Base-by-base conservation (phyloP, 805 yeast species). In the Cyberlindnera petersonii region DNA sequence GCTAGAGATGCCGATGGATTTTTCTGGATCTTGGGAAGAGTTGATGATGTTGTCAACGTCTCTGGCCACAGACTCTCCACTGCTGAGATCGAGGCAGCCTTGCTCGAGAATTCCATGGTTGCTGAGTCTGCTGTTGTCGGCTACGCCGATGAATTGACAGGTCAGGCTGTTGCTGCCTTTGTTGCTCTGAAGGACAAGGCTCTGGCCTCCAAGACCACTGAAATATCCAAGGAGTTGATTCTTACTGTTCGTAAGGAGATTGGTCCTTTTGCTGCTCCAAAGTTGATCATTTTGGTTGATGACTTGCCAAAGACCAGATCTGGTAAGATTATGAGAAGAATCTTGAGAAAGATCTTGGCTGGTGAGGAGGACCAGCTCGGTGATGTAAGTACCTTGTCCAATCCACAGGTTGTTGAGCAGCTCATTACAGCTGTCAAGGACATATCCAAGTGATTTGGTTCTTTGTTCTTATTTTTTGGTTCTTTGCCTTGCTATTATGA, bases 231-330 rank as follows among this genome's bases (percentile, higher is more conserved):
- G 55, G 87, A 85, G 61, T 77, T 94, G 48, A 75, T 88, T 42
- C 68, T 88, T 65, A 86, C 87, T 46, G 96, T 93, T 35, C 79
- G 98, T 65, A 83, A 86, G 62, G 87, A 83, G 58, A 88, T 88
- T 63, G 96, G 96, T 31, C 79, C 79, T 31, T 87, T 60, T 39
- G 98, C 98, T 16, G 95, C 98, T 41, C 98, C 98, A 59, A 89
- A 89, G 66, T 70, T 80, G 35, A 80, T 89, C 43, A 70, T 82
- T 53, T 68, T 89, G 43, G 95, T 91, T 40, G 82, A 79, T 44
- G 98, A 93, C 60, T 77, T 93, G 64, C 98, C 98, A 67, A 93
- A 91, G 77, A 93, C 98, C 18, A 80, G 98, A 70, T 87, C 96
- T 9, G 98, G 98, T 54, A 93, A 93, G 75, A 91, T 93, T 60